Percentiles rank a stretch among this genome's conserved stretches.
phyloP scores from a whole-genome alignment of 805 yeast genomes.

The Myxozyma neglecta region DNA sequence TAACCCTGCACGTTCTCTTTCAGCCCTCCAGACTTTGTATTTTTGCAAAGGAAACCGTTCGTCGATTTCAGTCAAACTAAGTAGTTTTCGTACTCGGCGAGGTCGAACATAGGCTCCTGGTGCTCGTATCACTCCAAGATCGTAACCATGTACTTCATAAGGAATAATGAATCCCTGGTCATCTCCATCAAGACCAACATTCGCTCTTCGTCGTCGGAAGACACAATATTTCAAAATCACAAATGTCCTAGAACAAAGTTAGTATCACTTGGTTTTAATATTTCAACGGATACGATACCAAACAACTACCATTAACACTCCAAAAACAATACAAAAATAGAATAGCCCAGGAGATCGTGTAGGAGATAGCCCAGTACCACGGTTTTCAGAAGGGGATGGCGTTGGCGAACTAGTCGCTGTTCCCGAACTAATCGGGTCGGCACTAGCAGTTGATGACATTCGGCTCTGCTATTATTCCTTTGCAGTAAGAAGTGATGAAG shows the following conservation, averaged over 20 bases:
- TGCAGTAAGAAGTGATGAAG: background rate
- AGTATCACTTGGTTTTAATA: background rate
- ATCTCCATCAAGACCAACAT: slow-evolving; percentile 15
- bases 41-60: slow-evolving; percentile 38
- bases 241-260: slow-evolving; percentile 31
- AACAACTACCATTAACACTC: slow-evolving; percentile 40
- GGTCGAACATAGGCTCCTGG: slow-evolving; percentile 26
- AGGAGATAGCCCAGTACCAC: slow-evolving; percentile 2
- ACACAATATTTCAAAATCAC: slow-evolving; percentile 40
- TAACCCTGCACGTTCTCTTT: slow-evolving; percentile 32
- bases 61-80: slow-evolving; percentile 37
- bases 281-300: slow-evolving; percentile 33
- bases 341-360: slow-evolving; percentile 38
- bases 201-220: slow-evolving; percentile 34
- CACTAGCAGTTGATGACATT: background rate
- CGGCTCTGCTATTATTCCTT: background rate
- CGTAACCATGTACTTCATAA: slow-evolving; percentile 16
- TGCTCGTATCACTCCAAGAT: slow-evolving; percentile 18
- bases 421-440: background rate
- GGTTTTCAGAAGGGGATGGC: background rate
- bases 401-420: slow-evolving; percentile 9
- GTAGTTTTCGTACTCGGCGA: slow-evolving; percentile 34
- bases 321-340: slow-evolving; percentile 43
- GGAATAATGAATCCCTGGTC: slow-evolving; percentile 1
- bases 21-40: slow-evolving; percentile 38